These are phyloP conservation scores for Cucurbita maxima DNA, from an alignment of 306 rosid species.

Conservation along the genomic window DNA sequence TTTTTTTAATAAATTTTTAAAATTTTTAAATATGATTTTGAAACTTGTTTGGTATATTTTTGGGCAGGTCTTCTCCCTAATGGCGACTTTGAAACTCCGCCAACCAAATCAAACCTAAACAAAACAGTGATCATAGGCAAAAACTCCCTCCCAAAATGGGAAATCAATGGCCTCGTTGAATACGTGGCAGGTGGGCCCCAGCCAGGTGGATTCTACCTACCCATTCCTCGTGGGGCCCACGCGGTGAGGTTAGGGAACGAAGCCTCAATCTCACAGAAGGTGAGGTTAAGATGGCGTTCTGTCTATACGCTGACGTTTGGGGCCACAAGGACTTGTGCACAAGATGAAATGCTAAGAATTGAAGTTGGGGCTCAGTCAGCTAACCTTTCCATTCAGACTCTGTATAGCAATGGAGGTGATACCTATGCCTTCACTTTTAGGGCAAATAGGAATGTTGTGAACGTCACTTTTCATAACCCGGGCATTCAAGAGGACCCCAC, in stretches of 20 bases:
- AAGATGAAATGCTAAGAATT: slow-evolving; percentile 26
- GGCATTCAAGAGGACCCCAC: slow-evolving; percentile 40
- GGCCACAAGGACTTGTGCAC: slow-evolving; percentile 44
- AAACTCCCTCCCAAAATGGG: slow-evolving; percentile 46
- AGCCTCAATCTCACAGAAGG: slow-evolving; percentile 32
- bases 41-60: neutral
- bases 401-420: slow-evolving; percentile 33
- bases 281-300: slow-evolving; percentile 14
- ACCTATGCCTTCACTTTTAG: slow-evolving; percentile 33
- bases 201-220: slow-evolving; percentile 33
- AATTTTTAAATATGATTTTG: too few species aligned
- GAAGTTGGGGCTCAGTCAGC: slow-evolving; percentile 9
- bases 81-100: slow-evolving; percentile 37
- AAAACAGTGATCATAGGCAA: slow-evolving; percentile 33
- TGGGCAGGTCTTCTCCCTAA: slow-evolving; percentile 26
- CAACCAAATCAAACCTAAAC: slow-evolving; percentile 19
- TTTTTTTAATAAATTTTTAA: too few species aligned
- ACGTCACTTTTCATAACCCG: slow-evolving; percentile 30
- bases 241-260: slow-evolving; percentile 40
- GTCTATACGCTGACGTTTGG: slow-evolving; percentile 33
- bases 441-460: slow-evolving; percentile 12
- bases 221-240: slow-evolving; percentile 33
- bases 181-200: slow-evolving; percentile 42
- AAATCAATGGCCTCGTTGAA: slow-evolving; percentile 36
- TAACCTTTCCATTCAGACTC: slow-evolving; percentile 29